Evolutionary conservation across 2,329 filamentous ascomycete genomes (phyloP).

Genomic region (Sphaceloma murrayae): DNA sequence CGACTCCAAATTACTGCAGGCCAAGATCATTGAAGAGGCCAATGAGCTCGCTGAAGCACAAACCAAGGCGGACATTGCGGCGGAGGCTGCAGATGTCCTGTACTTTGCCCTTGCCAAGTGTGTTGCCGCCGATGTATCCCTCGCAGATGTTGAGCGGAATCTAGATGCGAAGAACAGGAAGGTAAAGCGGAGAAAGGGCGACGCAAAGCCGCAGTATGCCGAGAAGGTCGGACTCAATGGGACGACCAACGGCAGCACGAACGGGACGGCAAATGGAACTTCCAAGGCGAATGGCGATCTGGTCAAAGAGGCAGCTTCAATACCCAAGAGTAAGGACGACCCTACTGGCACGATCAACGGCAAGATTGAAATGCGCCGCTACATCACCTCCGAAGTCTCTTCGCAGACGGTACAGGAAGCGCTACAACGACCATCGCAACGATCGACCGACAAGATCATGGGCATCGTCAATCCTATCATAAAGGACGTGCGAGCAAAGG

Average conservation of each 20-base stretch:
- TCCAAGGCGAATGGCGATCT: conserved; percentile 30
- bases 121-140: conserved; percentile 67
- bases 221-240: conserved; percentile 63
- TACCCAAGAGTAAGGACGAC: conserved; percentile 45
- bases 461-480: conserved; percentile 87
- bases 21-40: conserved; percentile 98
- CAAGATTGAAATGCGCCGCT: conserved; percentile 74
- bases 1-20: conserved; percentile 76
- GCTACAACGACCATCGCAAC: conserved; percentile 82
- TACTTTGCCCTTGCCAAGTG: conserved; percentile 95
- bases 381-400: conserved; percentile 57
- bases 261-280: conserved; percentile 22
- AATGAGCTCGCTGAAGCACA: conserved; percentile 86
- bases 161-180: conserved; percentile 92
- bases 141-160: conserved; percentile 85
- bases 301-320: conserved; percentile 43
- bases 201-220: conserved; percentile 89
- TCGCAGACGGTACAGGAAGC: conserved; percentile 59
- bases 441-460: conserved; percentile 88
- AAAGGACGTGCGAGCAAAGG: conserved; percentile 69
- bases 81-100: conserved; percentile 88
- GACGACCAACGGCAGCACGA: conserved; percentile 23
- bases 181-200: conserved; percentile 83
- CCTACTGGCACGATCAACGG: conserved; percentile 40
- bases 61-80: conserved; percentile 73